Percentiles rank a stretch among this genome's conserved stretches.
Conservation (phyloP, 2,329 filamentous ascomycete species). For the Plectosphaerella plurivora region DNA sequence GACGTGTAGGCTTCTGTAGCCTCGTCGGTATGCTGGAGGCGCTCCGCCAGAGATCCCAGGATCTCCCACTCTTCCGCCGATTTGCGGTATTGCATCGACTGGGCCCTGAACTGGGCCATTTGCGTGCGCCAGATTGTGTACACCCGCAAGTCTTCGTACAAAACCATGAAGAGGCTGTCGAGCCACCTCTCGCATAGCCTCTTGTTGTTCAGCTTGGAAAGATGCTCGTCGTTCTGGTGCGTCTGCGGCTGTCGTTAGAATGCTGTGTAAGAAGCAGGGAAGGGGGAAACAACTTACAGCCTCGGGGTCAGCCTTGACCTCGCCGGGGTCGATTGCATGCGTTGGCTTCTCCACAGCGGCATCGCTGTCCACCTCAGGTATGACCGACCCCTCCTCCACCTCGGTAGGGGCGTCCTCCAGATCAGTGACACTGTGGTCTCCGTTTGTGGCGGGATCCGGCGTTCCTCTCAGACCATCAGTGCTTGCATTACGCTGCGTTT, state of each 20-base stretch:
- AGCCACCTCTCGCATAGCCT: constrained; percentile 96
- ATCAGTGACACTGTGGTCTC: constrained; percentile 27
- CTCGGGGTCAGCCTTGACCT: constrained; percentile 71
- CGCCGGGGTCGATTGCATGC: constrained; percentile 72
- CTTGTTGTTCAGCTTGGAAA: constrained; percentile 94
- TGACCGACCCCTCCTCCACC: constrained; percentile 25
- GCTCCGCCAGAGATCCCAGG: constrained; percentile 84
- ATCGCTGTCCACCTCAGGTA: constrained; percentile 34
- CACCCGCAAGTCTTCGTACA: constrained; percentile 95
- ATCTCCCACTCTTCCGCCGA: constrained; percentile 98
- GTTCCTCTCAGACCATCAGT: constrained; percentile 72
- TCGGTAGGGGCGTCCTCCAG: constrained; percentile 28
- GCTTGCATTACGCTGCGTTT: constrained; percentile 67
- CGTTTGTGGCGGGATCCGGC: constrained; percentile 54
- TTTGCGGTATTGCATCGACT: constrained; percentile 94
- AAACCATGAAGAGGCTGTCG: constrained; percentile 97
- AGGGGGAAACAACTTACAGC: constrained; percentile 43
- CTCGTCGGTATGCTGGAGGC: constrained; percentile 87
- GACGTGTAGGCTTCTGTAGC: constrained; percentile 89
- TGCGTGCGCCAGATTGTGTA: constrained; percentile 99
- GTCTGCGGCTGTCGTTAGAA: constrained; percentile 32
- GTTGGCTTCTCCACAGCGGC: constrained; percentile 68
- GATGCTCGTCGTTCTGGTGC: constrained; percentile 63
- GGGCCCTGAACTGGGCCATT: constrained; percentile 90
- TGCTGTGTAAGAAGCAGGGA: too few relatives aligned